Evolutionary conservation across 202 grass and related monocot species (phyloP), one percentile per base, ranked within the genome.

Genomic region (Carex arenaria): DNA sequence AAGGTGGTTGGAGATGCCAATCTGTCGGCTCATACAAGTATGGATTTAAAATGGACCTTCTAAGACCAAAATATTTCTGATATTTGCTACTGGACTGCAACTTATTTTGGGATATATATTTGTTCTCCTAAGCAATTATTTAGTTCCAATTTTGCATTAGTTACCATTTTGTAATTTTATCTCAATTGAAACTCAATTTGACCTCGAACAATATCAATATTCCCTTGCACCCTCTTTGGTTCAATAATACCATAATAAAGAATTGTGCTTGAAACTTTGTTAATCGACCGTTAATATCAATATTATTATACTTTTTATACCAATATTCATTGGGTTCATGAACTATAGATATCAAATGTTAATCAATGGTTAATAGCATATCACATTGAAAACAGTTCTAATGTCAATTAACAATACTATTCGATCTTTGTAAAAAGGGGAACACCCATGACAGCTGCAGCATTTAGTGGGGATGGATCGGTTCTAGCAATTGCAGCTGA

Each of bases 1-100:
- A 20, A 89, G 83, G 83, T 92, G 92, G 94, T 88, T 97, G 94
- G 94, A 94, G 90, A 88, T 97, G 94, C 87, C 94, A 92, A 90
- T 94, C 94, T 18, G 85, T 94, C 81, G 89, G 92, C 78, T 97
- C 94, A 17, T 97, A 97, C 94, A 97, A 91, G 94, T 97, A 90
- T 49, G 71, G 43, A 63, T 68, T 72, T 49, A 34, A 55, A 76
- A 34, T 56, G 26, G 51, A 26, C 51, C 7, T 56, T 31, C 5
- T 54, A 17, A 72, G 68, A 54, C 49, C 47, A 23, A 75, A 75
- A 54, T 19, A 73, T 74, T 31, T 75, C 14, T 75, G 51, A 31
- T 75, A 75, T 26, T 75, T 31, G 51, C 20, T 9, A 75, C 72
- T 55, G 52, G 23, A 18, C 14, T 12, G 4, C 17, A 55, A 51